Evolutionary conservation across 2,329 filamentous ascomycete genomes (phyloP).

Genomic region (Truncatella angustata): DNA sequence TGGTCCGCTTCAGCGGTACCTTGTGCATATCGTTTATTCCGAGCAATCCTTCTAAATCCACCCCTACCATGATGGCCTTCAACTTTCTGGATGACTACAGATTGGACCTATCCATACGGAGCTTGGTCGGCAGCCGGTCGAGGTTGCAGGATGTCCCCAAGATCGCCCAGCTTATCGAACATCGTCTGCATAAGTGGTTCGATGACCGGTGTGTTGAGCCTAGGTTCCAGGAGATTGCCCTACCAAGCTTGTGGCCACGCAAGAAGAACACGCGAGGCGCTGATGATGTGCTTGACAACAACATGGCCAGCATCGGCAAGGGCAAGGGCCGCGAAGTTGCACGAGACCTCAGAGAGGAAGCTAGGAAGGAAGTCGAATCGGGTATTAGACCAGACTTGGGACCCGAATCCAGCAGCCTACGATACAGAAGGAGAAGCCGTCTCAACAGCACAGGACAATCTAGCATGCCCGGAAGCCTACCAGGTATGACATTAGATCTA

Average conservation of each 20-base stretch:
- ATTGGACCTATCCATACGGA: constrained; percentile 78
- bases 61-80: constrained; percentile 87
- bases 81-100: constrained; percentile 90
- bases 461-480: constrained; percentile 47
- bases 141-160: constrained; percentile 83
- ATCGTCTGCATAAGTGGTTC: constrained; percentile 80
- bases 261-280: constrained; percentile 80
- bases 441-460: constrained; percentile 32
- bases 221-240: constrained; percentile 80
- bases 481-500: constrained; percentile 54
- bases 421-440: constrained; percentile 38
- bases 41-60: constrained; percentile 63
- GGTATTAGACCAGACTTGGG: constrained; percentile 40
- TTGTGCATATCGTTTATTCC: constrained; percentile 92
- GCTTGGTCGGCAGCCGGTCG: constrained; percentile 75
- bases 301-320: constrained; percentile 45
- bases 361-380: constrained; percentile 43
- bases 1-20: constrained; percentile 93
- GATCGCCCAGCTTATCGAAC: constrained; percentile 80
- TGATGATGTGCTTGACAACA: constrained; percentile 53
- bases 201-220: constrained; percentile 84
- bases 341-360: constrained; percentile 50
- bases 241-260: constrained; percentile 79
- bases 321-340: constrained; percentile 53
- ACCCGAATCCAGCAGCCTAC: constrained; percentile 28